Conservation (phyloP, 2,329 filamentous ascomycete species). For the Teratosphaeria zuluensis region DNA sequence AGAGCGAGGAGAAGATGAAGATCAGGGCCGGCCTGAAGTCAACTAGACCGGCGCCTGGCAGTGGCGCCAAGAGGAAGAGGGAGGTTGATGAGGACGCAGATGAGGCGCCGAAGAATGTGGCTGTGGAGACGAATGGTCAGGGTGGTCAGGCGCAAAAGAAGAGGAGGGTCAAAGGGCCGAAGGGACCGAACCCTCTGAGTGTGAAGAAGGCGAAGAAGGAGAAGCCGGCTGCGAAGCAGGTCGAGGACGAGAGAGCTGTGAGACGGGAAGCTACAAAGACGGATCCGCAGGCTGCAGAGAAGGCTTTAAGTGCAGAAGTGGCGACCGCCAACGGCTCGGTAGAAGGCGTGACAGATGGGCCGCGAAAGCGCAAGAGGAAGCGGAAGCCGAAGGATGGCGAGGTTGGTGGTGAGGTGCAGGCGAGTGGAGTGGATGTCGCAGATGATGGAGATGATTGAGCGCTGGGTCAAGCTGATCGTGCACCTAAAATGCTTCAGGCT, state of each 20-base stretch:
- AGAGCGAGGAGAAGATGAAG: slow-evolving; percentile 63
- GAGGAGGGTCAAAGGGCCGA: slow-evolving; percentile 51
- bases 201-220: slow-evolving; percentile 59
- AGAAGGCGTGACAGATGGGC: slow-evolving; percentile 7
- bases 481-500: no score
- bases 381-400: slow-evolving; percentile 16
- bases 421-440: not conserved
- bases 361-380: slow-evolving; percentile 17
- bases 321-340: slow-evolving; percentile 1
- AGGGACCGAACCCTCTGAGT: slow-evolving; percentile 61
- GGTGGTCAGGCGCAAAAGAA: slow-evolving; percentile 35
- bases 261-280: slow-evolving; percentile 17
- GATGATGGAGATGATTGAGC: not conserved
- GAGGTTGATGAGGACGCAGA: slow-evolving; percentile 16
- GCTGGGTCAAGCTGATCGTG: not conserved
- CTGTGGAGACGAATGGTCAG: slow-evolving; percentile 25
- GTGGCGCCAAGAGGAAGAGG: slow-evolving; percentile 21
- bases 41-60: slow-evolving; percentile 10
- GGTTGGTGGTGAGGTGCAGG: not conserved
- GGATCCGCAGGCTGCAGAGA: slow-evolving; percentile 19
- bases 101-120: slow-evolving; percentile 14
- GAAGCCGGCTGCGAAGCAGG: slow-evolving; percentile 5
- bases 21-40: slow-evolving; percentile 56
- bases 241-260: slow-evolving; percentile 12
- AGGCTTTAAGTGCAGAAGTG: slow-evolving; percentile 7